These are phyloP conservation scores for Argentina anserina DNA, from an alignment of 306 rosid genomes.

Conservation along the genomic window DNA sequence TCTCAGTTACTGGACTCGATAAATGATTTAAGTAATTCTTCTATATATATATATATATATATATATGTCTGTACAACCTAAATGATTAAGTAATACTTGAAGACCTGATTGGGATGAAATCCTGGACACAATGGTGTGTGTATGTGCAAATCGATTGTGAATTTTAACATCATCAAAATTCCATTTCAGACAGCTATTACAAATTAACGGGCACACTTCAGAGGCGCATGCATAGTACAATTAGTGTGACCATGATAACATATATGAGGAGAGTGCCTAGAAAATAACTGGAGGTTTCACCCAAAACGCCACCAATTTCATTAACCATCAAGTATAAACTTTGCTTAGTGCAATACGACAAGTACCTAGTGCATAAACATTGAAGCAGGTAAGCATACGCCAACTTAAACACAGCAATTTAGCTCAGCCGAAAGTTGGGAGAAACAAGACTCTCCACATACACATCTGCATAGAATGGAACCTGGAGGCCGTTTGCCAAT, in stretches of 20 bases:
- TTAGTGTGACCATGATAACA: not conserved
- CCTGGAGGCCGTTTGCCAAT: constrained; percentile 14
- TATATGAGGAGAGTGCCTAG: not conserved
- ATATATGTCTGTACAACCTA: not conserved
- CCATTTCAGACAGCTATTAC: not conserved
- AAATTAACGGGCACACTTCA: not conserved
- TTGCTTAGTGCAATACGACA: not conserved
- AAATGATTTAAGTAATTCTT: too few species aligned
- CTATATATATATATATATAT: too few species aligned
- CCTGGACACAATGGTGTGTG: not conserved
- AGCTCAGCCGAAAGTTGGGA: constrained; percentile 2
- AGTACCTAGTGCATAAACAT: not conserved
- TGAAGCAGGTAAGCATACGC: not conserved
- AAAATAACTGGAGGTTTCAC: not conserved
- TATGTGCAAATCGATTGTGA: not conserved
- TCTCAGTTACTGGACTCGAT: too few species aligned
- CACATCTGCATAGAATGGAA: not conserved
- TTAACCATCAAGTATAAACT: not conserved
- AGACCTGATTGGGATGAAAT: too few species aligned
- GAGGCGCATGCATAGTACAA: not conserved
- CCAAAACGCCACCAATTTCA: not conserved
- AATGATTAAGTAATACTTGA: not conserved
- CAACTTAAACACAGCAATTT: not conserved
- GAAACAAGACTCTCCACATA: constrained; percentile 16
- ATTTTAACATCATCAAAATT: not conserved